Evolutionary conservation across 495 filamentous ascomycete genomes (phyloP).

Genomic region (Podospora didyma): DNA sequence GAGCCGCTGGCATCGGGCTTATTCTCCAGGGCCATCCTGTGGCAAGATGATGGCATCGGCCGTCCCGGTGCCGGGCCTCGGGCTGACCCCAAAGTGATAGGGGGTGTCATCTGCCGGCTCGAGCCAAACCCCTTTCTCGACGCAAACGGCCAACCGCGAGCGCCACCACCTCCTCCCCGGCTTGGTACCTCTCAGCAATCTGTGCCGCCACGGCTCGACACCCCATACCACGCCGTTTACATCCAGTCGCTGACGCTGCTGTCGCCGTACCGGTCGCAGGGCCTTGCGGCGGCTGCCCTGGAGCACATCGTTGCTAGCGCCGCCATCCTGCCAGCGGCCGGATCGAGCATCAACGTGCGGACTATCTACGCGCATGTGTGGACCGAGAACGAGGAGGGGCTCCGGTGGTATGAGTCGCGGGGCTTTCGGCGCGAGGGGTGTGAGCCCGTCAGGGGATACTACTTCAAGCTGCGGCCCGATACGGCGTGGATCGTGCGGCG

Average conservation of each 20-base stretch:
- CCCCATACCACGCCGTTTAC: slow-evolving; percentile 58
- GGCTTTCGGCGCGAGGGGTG: slow-evolving; percentile 61
- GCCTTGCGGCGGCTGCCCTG: slow-evolving; percentile 74
- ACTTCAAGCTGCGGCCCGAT: slow-evolving; percentile 74
- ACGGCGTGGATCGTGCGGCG: slow-evolving; percentile 71
- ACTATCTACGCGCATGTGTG: slow-evolving; percentile 85
- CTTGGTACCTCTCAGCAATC: not conserved
- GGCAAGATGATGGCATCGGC: slow-evolving; percentile 27
- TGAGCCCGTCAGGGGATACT: slow-evolving; percentile 67
- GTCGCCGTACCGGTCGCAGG: slow-evolving; percentile 74
- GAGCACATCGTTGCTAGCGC: slow-evolving; percentile 48
- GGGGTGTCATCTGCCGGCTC: slow-evolving; percentile 78
- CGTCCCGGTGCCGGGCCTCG: slow-evolving; percentile 3
- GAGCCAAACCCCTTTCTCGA: slow-evolving; percentile 44
- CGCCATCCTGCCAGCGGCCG: slow-evolving; percentile 26
- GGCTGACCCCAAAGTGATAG: slow-evolving; percentile 63
- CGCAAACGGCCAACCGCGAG: slow-evolving; percentile 8
- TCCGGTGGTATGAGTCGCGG: slow-evolving; percentile 81
- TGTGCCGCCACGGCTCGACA: slow-evolving; percentile 5
- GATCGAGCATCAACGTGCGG: slow-evolving; percentile 45
- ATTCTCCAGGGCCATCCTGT: slow-evolving; percentile 73
- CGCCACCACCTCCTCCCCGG: not conserved
- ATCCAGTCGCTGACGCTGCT: slow-evolving; percentile 82
- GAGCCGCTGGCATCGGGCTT: slow-evolving; percentile 61
- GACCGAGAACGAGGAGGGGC: slow-evolving; percentile 80